A percentile compares a stretch with the other conserved stretches of the same genome.
phyloP scores from a whole-genome alignment of 805 yeast species.

The Maudiozyma bulderi region DNA sequence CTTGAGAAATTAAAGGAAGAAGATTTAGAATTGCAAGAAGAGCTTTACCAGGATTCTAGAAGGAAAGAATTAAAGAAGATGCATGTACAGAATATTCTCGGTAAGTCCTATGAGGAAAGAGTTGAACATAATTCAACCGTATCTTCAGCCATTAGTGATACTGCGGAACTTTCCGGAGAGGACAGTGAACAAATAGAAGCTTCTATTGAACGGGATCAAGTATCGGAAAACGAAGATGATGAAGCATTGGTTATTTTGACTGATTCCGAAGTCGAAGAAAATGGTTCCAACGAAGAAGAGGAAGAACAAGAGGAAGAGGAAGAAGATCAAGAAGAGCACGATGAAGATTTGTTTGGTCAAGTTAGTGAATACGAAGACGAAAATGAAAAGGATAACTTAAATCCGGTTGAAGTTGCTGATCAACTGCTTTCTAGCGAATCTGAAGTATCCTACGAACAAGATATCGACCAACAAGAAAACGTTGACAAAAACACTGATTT shows the following conservation, averaged over 20 bases:
- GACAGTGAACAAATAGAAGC: not conserved
- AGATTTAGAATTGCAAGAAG: not conserved
- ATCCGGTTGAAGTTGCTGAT: not conserved
- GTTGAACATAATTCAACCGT: not conserved
- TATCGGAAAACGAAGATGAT: not conserved
- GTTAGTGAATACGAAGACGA: not conserved
- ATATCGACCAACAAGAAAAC: too few relatives aligned
- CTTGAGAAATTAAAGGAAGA: slow-evolving; percentile 11
- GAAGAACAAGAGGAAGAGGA: not conserved
- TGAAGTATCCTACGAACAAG: not conserved
- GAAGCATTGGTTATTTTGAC: not conserved
- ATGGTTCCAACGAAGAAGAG: not conserved
- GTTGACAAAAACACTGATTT: too few relatives aligned
- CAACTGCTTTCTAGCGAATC: not conserved
- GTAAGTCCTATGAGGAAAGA: not conserved
- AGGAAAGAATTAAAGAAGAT: slow-evolving; percentile 2
- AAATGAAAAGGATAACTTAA: not conserved
- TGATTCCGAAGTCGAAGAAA: slow-evolving; percentile 1
- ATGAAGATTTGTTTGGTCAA: not conserved
- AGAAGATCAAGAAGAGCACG: not conserved
- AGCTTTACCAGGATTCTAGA: slow-evolving; percentile 1
- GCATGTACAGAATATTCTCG: not conserved
- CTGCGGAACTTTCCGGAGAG: not conserved
- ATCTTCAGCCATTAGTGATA: not conserved
- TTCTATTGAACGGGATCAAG: not conserved